Evolutionary conservation across 306 rosid species (phyloP).

Genomic region (Clitoria ternatea): DNA sequence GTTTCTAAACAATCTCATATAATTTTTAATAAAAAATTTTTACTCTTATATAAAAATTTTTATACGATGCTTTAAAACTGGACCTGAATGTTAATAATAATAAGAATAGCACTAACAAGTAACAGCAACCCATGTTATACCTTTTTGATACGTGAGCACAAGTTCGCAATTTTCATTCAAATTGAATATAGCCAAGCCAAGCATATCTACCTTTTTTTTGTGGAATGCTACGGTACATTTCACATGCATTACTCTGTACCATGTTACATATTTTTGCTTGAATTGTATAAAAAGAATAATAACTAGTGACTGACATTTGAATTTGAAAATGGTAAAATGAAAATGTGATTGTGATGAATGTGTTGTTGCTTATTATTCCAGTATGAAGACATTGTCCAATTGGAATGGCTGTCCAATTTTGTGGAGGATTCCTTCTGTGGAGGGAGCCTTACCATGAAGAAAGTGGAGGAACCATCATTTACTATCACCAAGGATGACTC

Average conservation of each 20-base stretch:
- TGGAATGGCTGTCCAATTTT: constrained; percentile 92
- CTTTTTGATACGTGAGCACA: constrained; percentile 12
- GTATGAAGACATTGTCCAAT: constrained; percentile 85
- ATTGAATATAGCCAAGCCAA: not conserved
- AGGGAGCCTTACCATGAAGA: constrained; percentile 71
- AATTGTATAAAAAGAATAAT: not conserved
- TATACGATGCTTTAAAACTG: no score
- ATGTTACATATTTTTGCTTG: not conserved
- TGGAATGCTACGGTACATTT: not conserved
- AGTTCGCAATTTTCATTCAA: constrained; percentile 19
- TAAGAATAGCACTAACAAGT: no score
- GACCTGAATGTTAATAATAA: no score
- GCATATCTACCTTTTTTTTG: not conserved
- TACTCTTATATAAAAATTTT: no score
- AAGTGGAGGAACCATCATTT: constrained; percentile 42
- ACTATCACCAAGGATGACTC: constrained; percentile 40
- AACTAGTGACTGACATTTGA: not conserved
- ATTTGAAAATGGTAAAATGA: not conserved
- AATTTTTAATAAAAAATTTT: no score
- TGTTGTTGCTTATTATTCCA: constrained; percentile 19
- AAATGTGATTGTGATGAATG: constrained; percentile 21
- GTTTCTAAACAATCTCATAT: no score
- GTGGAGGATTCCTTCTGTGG: constrained; percentile 86
- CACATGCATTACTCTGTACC: not conserved
- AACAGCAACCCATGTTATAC: constrained; percentile 9